Evolutionary conservation across 306 rosid species (phyloP).

Genomic region (Castanea crenata): DNA sequence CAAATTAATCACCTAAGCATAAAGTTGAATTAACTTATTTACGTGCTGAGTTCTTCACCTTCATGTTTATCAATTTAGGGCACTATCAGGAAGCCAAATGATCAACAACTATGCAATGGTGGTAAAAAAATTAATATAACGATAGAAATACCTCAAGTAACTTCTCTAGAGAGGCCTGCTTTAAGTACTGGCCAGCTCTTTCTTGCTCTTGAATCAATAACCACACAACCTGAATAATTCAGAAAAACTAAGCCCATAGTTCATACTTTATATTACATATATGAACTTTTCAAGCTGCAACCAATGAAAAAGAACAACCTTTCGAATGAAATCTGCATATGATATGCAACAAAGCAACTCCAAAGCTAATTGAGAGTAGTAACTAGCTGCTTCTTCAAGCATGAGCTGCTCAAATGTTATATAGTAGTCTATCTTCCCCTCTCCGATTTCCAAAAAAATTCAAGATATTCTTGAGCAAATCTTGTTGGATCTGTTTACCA

Average conservation of each 20-base stretch:
- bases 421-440: not conserved
- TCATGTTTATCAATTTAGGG: not conserved
- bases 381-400: not conserved
- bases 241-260: not conserved
- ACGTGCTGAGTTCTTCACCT: not conserved
- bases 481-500: not conserved
- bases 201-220: not conserved
- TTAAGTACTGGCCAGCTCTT: not conserved
- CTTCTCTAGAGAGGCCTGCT: not conserved
- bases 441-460: not conserved
- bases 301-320: not conserved
- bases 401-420: not conserved
- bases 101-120: not conserved
- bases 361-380: not conserved
- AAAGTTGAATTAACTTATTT: not conserved
- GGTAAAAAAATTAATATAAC: not conserved
- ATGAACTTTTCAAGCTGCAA: not conserved
- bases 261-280: not conserved
- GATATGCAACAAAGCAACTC: not conserved
- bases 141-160: conserved; percentile 1
- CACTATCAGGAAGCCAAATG: not conserved
- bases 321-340: not conserved
- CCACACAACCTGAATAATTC: conserved; percentile 4
- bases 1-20: not conserved
- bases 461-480: not conserved